Evolutionary conservation across 306 rosid genomes (phyloP).

Genomic region (Inga leiocalycina): DNA sequence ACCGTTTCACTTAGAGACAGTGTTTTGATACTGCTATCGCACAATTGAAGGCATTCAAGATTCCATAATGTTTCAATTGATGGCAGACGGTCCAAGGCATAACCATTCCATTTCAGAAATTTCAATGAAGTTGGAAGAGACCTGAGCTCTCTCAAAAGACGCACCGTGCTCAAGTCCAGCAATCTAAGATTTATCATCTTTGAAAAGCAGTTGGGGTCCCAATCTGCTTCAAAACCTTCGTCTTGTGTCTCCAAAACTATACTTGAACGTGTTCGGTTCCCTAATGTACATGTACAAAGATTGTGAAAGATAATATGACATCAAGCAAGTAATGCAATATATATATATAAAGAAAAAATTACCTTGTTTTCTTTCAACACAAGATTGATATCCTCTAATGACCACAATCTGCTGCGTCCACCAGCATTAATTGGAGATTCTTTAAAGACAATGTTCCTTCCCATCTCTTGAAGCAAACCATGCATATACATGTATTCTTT

Average conservation of each 20-base stretch:
- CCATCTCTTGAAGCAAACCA: neutral
- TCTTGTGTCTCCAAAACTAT: too few species aligned
- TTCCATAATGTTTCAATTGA: neutral
- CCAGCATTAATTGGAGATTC: neutral
- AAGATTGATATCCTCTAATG: neutral
- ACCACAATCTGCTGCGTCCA: neutral
- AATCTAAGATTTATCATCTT: conserved; percentile 6
- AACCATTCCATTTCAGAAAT: conserved; percentile 38
- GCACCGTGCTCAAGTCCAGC: conserved; percentile 27
- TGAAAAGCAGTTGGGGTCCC: too few species aligned
- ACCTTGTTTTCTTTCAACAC: neutral
- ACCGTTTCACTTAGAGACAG: conserved; percentile 39
- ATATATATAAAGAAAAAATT: too few species aligned
- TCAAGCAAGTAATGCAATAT: too few species aligned
- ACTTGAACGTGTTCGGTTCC: neutral
- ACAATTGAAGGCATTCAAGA: conserved; percentile 36
- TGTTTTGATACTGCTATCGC: conserved; percentile 32
- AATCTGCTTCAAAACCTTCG: too few species aligned
- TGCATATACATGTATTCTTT: neutral
- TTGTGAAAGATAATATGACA: too few species aligned
- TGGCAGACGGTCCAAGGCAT: conserved; percentile 39
- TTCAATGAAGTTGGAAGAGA: conserved; percentile 34
- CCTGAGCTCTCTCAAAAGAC: conserved; percentile 29
- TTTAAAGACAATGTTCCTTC: neutral
- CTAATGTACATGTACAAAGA: too few species aligned